These are phyloP conservation scores for Rhipidocladum racemiflorum DNA, from an alignment of 176 grass and related monocot genomes.

Conservation along the genomic window DNA sequence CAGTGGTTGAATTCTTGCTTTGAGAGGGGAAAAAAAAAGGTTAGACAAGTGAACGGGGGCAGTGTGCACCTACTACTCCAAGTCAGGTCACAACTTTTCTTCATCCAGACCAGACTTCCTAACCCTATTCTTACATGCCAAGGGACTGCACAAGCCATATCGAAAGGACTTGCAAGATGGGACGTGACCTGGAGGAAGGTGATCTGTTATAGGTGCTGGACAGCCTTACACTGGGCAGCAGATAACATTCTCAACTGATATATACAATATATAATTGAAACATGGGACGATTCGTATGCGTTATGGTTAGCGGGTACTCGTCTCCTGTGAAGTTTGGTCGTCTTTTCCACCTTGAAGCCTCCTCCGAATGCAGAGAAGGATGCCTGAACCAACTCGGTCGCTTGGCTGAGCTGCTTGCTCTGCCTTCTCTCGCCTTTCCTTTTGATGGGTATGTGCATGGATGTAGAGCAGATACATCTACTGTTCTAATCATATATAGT, in stretches of 20 bases:
- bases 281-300: background rate
- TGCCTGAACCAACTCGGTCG: slow-evolving; percentile 36
- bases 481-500: background rate
- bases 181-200: slow-evolving; percentile 25
- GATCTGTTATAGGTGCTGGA: background rate
- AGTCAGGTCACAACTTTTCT: background rate
- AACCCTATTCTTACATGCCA: slow-evolving; percentile 34
- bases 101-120: background rate
- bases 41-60: too few relatives aligned
- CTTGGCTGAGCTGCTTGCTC: slow-evolving; percentile 1
- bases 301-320: slow-evolving; percentile 25
- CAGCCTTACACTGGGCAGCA: background rate
- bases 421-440: background rate
- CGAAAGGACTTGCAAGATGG: background rate
- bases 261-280: too few relatives aligned
- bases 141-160: slow-evolving; percentile 42
- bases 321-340: background rate
- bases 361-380: slow-evolving; percentile 43
- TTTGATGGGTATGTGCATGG: background rate
- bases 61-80: slow-evolving; percentile 11
- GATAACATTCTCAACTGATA: background rate
- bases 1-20: slow-evolving; percentile 28
- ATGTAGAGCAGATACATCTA: background rate
- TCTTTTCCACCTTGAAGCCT: slow-evolving; percentile 26
- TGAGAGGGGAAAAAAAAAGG: background rate